Percentiles rank a stretch among this genome's conserved stretches.
Conservation (phyloP, 2,329 filamentous ascomycete genomes). For the Fusarium tupiense region DNA sequence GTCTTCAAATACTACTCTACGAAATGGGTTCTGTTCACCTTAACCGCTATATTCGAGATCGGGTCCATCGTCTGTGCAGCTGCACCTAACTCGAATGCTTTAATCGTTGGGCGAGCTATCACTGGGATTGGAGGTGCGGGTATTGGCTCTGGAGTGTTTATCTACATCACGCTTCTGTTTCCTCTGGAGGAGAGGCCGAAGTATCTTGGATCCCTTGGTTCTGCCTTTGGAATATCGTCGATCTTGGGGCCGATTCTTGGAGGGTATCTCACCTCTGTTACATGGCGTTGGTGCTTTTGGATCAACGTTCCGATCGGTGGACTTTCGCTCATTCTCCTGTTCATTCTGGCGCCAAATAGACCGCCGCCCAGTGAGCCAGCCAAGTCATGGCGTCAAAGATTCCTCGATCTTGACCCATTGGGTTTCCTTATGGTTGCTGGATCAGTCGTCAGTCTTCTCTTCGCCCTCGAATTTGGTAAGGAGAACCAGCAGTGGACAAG, state of each 20-base stretch:
- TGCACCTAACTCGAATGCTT: constrained; percentile 9
- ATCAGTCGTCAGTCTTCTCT: constrained; percentile 8
- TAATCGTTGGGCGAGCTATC: constrained; percentile 18
- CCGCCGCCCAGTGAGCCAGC: background rate
- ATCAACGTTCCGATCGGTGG: constrained; percentile 23
- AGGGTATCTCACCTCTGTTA: constrained; percentile 12
- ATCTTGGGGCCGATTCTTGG: constrained; percentile 23
- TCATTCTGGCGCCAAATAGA: background rate
- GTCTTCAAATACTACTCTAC: constrained; percentile 29
- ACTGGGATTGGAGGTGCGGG: constrained; percentile 22
- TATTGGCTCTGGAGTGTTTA: constrained; percentile 9
- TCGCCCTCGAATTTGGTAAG: constrained; percentile 17
- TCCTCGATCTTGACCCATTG: constrained; percentile 8
- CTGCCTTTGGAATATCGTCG: constrained; percentile 3
- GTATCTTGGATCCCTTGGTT: background rate
- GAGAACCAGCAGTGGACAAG: constrained; percentile 2
- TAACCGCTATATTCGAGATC: constrained; percentile 8
- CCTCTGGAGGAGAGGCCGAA: constrained; percentile 17
- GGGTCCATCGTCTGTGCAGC: constrained; percentile 13
- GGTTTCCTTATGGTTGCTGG: constrained; percentile 17
- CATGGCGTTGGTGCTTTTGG: constrained; percentile 33
- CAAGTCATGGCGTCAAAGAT: constrained; percentile 2
- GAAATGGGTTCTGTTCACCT: constrained; percentile 13
- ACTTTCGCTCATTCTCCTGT: background rate
- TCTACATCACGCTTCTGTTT: constrained; percentile 15